phyloP scores from a whole-genome alignment of 345 rosid genomes.

The Viola odorata region DNA sequence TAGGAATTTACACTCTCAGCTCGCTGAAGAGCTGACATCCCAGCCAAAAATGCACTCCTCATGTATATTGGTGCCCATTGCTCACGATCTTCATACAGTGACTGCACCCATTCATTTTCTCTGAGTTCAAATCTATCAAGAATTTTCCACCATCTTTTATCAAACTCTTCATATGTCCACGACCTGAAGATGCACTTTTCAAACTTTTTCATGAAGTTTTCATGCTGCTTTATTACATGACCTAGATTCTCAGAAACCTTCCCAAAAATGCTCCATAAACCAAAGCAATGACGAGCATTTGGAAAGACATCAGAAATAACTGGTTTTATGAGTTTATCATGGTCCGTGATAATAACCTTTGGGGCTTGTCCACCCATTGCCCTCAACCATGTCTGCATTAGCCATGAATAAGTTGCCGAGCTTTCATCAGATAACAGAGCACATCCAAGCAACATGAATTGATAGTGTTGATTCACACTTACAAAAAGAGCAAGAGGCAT shows the following conservation, averaged over 20 bases:
- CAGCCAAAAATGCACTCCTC: slow-evolving; percentile 47
- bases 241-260: slow-evolving; percentile 53
- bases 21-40: slow-evolving; percentile 51
- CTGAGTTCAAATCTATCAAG: slow-evolving; percentile 50
- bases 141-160: slow-evolving; percentile 64
- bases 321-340: slow-evolving; percentile 35
- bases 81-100: slow-evolving; percentile 50
- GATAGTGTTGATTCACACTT: slow-evolving; percentile 69
- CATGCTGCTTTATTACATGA: slow-evolving; percentile 45
- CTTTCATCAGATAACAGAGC: slow-evolving; percentile 58
- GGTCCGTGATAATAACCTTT: slow-evolving; percentile 51
- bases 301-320: slow-evolving; percentile 46
- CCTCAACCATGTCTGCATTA: slow-evolving; percentile 60
- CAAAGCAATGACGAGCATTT: slow-evolving; percentile 44
- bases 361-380: slow-evolving; percentile 66
- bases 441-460: slow-evolving; percentile 60
- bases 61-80: slow-evolving; percentile 61
- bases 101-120: slow-evolving; percentile 49
- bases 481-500: slow-evolving; percentile 57
- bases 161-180: slow-evolving; percentile 51
- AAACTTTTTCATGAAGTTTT: slow-evolving; percentile 50
- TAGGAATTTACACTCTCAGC: slow-evolving; percentile 53
- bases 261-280: slow-evolving; percentile 52
- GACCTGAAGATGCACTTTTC: slow-evolving; percentile 61
- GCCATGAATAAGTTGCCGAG: slow-evolving; percentile 49